phyloP scores from a whole-genome alignment of 805 yeast species.

The Yamadazyma takamatsuzukensis region DNA sequence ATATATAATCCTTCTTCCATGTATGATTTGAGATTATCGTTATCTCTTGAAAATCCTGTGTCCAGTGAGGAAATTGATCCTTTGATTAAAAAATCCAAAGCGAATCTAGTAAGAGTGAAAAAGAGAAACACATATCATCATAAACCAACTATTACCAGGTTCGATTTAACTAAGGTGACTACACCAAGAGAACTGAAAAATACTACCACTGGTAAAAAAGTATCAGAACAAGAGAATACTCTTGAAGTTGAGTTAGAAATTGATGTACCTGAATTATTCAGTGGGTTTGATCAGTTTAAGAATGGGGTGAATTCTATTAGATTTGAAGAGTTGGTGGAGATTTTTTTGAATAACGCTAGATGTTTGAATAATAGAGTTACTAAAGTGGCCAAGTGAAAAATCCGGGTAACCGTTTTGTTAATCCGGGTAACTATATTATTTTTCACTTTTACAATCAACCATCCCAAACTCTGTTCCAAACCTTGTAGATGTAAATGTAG shows the following conservation, averaged over 20 bases:
- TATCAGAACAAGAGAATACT: conserved; percentile 31
- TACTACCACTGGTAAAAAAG: conserved; percentile 30
- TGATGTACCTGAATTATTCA: conserved; percentile 35
- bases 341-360: conserved; percentile 42
- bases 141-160: conserved; percentile 65
- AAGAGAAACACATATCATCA: conserved; percentile 72
- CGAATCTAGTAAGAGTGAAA: conserved; percentile 61
- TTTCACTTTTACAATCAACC: too few species aligned
- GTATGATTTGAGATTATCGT: conserved; percentile 72
- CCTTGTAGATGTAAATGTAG: too few species aligned
- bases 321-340: conserved; percentile 44
- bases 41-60: conserved; percentile 75
- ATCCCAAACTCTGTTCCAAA: too few species aligned
- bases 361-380: conserved; percentile 43
- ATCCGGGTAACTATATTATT: too few species aligned
- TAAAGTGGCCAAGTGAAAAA: conserved; percentile 26
- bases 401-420: too few species aligned
- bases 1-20: conserved; percentile 72
- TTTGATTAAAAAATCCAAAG: conserved; percentile 46
- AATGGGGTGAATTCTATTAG: conserved; percentile 35
- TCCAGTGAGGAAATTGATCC: conserved; percentile 54
- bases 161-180: conserved; percentile 66
- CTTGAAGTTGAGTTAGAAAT: conserved; percentile 41
- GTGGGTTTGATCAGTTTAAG: conserved; percentile 38
- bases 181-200: conserved; percentile 34